Evolutionary conservation across 2,329 filamentous ascomycete species (phyloP).

Genomic region (Phyllosticta paracitricarpa): DNA sequence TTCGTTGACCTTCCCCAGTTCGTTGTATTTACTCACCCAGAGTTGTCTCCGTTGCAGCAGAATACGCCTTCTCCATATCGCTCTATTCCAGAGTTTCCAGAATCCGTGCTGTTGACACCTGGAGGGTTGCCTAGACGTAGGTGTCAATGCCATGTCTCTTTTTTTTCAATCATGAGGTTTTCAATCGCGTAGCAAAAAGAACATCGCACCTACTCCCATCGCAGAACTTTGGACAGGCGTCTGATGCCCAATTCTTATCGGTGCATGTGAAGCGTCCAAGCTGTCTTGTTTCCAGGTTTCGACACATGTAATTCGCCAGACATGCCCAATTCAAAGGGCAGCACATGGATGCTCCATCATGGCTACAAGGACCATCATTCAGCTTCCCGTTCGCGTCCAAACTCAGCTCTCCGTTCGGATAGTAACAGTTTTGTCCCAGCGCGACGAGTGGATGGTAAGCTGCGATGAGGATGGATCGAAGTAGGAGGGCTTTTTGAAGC

Average conservation of each 20-base stretch:
- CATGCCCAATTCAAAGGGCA: slow-evolving; percentile 27
- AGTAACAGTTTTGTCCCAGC: background rate
- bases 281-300: slow-evolving; percentile 13
- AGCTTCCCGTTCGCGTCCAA: background rate
- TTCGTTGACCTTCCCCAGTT: background rate
- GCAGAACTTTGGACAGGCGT: slow-evolving; percentile 20
- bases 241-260: slow-evolving; percentile 20
- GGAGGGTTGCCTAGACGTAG: background rate
- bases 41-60: slow-evolving; percentile 15
- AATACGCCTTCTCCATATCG: slow-evolving; percentile 14
- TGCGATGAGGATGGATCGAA: background rate
- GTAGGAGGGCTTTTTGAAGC: background rate
- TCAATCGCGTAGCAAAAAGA: too few relatives aligned
- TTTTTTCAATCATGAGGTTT: too few relatives aligned
- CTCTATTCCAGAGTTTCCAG: slow-evolving; percentile 15
- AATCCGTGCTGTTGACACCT: slow-evolving; percentile 2
- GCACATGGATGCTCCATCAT: slow-evolving; percentile 16
- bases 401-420: background rate
- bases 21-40: background rate
- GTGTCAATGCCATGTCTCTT: too few relatives aligned
- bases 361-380: background rate
- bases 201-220: slow-evolving; percentile 13
- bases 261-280: slow-evolving; percentile 26
- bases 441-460: background rate
- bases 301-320: slow-evolving; percentile 24